Conservation (phyloP, 164 flowering plant genomes). For the Aristolochia contorta region DNA sequence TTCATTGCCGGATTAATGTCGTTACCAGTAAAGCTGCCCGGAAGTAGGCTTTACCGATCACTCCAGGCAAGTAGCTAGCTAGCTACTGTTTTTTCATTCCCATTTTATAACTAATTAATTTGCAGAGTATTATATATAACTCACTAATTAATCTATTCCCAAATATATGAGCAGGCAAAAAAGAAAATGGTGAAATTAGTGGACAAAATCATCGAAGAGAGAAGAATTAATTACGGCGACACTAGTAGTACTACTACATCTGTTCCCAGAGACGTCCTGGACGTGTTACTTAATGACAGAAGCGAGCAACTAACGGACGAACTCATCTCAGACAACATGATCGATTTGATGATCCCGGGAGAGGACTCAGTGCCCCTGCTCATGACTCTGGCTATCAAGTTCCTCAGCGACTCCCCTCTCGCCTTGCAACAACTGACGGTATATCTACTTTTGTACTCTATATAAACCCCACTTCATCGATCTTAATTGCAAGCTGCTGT, state of each 20-base stretch:
- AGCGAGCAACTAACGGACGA: constrained; percentile 52
- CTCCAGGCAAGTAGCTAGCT: constrained; percentile 74
- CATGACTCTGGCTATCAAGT: constrained; percentile 84
- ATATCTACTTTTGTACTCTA: too few relatives aligned
- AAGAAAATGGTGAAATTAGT: constrained; percentile 71
- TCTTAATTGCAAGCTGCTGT: too few relatives aligned
- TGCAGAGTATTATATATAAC: too few relatives aligned
- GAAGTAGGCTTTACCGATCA: constrained; percentile 63
- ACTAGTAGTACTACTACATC: background rate
- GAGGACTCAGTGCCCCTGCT: constrained; percentile 92
- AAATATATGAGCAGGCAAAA: constrained; percentile 57
- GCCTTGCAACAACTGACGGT: constrained; percentile 70
- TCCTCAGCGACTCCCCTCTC: constrained; percentile 66
- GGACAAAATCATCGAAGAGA: constrained; percentile 42
- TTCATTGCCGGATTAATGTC: constrained; percentile 86
- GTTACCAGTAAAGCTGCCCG: constrained; percentile 77
- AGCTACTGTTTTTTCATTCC: too few relatives aligned
- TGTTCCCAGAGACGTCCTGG: constrained; percentile 57
- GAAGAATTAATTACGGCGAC: constrained; percentile 16
- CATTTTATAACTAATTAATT: too few relatives aligned
- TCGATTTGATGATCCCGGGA: constrained; percentile 96
- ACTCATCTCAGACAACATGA: constrained; percentile 71
- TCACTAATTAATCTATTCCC: too few relatives aligned
- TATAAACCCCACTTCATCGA: too few relatives aligned
- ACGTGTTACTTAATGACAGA: constrained; percentile 52